A percentile compares a stretch with the other conserved stretches of the same genome.
Evolutionary conservation across 2,329 filamentous ascomycete species (phyloP).

Genomic region (Trichoderma guizhouense): DNA sequence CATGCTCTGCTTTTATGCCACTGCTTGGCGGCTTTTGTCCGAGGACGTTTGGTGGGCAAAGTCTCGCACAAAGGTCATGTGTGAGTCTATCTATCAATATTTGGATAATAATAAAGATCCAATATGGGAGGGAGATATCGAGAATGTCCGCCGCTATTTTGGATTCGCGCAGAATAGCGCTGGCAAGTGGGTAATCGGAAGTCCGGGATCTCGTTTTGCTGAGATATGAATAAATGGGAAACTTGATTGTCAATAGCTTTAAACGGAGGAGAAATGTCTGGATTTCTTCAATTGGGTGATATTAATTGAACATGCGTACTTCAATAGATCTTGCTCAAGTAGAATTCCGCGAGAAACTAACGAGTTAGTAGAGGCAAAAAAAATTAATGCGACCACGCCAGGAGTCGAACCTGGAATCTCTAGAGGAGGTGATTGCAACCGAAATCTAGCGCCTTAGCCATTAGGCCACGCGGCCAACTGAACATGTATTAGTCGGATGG

Average conservation of each 20-base stretch:
- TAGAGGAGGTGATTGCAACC: conserved; percentile 28
- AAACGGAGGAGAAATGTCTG: not conserved
- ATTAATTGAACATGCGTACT: not conserved
- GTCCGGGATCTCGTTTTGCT: not conserved
- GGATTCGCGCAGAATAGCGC: not conserved
- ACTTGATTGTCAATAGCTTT: not conserved
- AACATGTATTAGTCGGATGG: not conserved
- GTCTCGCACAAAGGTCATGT: conserved; percentile 9
- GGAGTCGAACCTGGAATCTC: conserved; percentile 38
- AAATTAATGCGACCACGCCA: conserved; percentile 31
- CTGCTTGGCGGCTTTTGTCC: conserved; percentile 12
- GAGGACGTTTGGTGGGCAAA: conserved; percentile 5
- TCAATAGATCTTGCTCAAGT: no score
- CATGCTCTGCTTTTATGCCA: conserved; percentile 16
- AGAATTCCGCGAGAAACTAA: not conserved
- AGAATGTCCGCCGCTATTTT: not conserved
- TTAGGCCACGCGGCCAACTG: conserved; percentile 34
- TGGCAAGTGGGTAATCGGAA: not conserved
- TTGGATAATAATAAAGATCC: not conserved
- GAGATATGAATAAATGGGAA: not conserved
- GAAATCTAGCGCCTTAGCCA: conserved; percentile 38
- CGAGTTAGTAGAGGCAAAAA: not conserved
- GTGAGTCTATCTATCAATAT: conserved; percentile 9
- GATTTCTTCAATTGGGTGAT: no score
- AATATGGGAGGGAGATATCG: not conserved